Conservation (phyloP, 192 early-diverging fungal genomes). For the Podila epigama region DNA sequence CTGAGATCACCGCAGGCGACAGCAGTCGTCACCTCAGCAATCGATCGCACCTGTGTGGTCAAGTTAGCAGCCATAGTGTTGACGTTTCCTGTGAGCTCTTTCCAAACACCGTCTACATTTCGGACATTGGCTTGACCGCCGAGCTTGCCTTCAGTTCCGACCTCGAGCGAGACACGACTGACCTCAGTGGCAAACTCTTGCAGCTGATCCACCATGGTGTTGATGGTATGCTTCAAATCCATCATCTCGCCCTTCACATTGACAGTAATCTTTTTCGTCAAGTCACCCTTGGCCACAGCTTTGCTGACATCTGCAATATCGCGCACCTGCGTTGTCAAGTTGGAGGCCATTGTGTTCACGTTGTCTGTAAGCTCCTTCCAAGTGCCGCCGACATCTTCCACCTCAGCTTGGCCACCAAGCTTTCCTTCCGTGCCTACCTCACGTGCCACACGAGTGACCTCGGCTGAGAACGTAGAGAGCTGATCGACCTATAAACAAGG, state of each 20-base stretch:
- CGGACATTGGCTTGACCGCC: slow-evolving; percentile 70
- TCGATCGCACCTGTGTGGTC: slow-evolving; percentile 71
- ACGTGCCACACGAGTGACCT: slow-evolving; percentile 65
- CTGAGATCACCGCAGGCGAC: slow-evolving; percentile 70
- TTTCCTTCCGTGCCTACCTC: slow-evolving; percentile 68
- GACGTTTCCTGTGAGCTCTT: slow-evolving; percentile 73
- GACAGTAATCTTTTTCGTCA: slow-evolving; percentile 60
- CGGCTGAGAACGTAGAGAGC: slow-evolving; percentile 60
- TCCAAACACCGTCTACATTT: slow-evolving; percentile 73
- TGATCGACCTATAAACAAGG: slow-evolving; percentile 63
- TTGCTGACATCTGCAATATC: slow-evolving; percentile 66
- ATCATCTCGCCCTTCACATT: slow-evolving; percentile 62
- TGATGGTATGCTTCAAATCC: slow-evolving; percentile 64
- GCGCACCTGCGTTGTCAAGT: slow-evolving; percentile 23
- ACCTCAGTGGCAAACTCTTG: slow-evolving; percentile 71
- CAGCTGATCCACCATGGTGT: slow-evolving; percentile 73
- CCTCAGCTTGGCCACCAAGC: slow-evolving; percentile 66
- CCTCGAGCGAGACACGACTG: slow-evolving; percentile 69
- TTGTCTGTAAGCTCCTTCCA: slow-evolving; percentile 74
- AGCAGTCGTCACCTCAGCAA: slow-evolving; percentile 70
- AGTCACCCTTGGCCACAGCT: slow-evolving; percentile 62
- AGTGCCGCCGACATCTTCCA: slow-evolving; percentile 68
- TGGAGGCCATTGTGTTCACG: slow-evolving; percentile 41
- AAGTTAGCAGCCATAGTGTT: slow-evolving; percentile 75
- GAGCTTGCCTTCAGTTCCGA: slow-evolving; percentile 73